These are phyloP conservation scores for Colletotrichum sp. DNA, from an alignment of 2,329 filamentous ascomycete species.

Conservation along the genomic window DNA sequence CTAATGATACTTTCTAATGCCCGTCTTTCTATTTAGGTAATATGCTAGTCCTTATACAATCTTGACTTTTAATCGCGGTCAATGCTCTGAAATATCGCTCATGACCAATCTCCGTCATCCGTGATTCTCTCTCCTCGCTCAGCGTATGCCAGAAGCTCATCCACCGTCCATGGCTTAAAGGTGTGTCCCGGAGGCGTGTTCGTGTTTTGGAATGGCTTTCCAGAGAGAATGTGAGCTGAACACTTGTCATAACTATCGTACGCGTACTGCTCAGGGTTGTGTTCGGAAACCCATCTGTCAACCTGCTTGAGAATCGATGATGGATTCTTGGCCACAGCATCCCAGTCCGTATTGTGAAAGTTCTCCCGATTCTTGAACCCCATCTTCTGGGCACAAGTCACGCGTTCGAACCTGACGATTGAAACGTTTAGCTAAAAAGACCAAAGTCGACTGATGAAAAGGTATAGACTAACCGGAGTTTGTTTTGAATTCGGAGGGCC, in stretches of 20 bases:
- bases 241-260: conserved; percentile 30
- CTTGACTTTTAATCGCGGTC: no score
- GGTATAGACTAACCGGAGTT: not conserved
- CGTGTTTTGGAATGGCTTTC: conserved; percentile 31
- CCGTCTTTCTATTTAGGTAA: not conserved
- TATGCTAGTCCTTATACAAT: not conserved
- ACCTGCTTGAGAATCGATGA: not conserved
- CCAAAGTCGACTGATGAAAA: not conserved
- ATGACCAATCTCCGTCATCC: not conserved
- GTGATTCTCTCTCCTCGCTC: not conserved
- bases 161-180: conserved; percentile 30
- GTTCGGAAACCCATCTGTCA: conserved; percentile 24
- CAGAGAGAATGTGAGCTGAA: conserved; percentile 25
- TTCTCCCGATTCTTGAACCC: conserved; percentile 25
- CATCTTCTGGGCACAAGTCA: conserved; percentile 19
- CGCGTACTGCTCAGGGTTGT: conserved; percentile 34
- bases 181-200: conserved; percentile 31
- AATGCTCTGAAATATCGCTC: not conserved
- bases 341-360: conserved; percentile 24
- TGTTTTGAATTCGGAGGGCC: not conserved
- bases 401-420: conserved; percentile 18
- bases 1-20: not conserved
- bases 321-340: conserved; percentile 10
- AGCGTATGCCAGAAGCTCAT: not conserved
- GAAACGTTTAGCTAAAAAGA: not conserved